A percentile compares a stretch with the other conserved stretches of the same genome.
Conservation (phyloP, 1,284 basidiomycete genomes). For the Ustilago nuda region DNA sequence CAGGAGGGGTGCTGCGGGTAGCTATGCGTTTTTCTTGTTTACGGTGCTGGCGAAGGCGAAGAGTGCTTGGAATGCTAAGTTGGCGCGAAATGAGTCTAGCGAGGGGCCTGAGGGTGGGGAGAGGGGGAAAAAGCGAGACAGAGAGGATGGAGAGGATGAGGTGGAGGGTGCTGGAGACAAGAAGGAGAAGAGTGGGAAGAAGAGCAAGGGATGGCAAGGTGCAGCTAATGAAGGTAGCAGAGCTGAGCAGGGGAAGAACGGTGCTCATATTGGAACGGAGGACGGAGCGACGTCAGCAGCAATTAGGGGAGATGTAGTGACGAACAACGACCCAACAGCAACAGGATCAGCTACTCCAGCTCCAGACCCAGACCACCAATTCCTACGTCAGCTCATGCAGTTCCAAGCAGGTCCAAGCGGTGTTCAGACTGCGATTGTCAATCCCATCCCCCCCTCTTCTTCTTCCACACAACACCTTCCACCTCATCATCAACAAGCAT, state of each 20-base stretch:
- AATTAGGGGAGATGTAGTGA: not conserved
- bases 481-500: not conserved
- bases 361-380: slow-evolving; percentile 27
- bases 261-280: not conserved
- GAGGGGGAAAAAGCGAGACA: slow-evolving; percentile 17
- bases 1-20: slow-evolving; percentile 45
- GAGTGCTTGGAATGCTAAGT: slow-evolving; percentile 32
- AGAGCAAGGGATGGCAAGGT: slow-evolving; percentile 6
- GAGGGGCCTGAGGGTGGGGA: not conserved
- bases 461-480: not conserved
- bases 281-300: not conserved
- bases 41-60: slow-evolving; percentile 46
- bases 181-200: slow-evolving; percentile 16
- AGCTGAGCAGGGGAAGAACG: not conserved
- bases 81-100: slow-evolving; percentile 10
- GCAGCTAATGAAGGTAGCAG: not conserved
- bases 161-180: not conserved
- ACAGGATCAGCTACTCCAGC: not conserved
- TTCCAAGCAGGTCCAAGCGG: slow-evolving; percentile 52
- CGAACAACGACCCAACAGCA: not conserved
- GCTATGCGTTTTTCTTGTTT: slow-evolving; percentile 50
- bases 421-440: slow-evolving; percentile 43
- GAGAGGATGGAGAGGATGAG: slow-evolving; percentile 3
- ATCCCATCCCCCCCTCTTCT: slow-evolving; percentile 8
- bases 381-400: slow-evolving; percentile 44